A percentile compares a stretch with the other conserved stretches of the same genome.
phyloP scores from a whole-genome alignment of 805 yeast species.

The Saturnispora dispora region DNA sequence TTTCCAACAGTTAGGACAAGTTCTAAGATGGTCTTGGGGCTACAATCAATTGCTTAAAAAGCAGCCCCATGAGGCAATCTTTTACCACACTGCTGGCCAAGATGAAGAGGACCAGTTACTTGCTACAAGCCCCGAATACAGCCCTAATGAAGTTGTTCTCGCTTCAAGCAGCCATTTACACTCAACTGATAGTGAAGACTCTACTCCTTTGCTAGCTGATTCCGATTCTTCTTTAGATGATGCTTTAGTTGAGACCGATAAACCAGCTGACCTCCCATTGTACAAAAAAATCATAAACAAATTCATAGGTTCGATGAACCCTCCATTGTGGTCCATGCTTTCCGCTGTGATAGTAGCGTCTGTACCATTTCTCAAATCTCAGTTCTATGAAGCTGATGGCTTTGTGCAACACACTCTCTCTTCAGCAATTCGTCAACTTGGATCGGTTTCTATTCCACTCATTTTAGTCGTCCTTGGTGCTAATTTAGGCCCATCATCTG shows the following conservation, averaged over 20 bases:
- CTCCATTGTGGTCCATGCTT: conserved; percentile 76
- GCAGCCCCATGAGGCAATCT: conserved; percentile 32
- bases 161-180: background rate
- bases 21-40: conserved; percentile 84
- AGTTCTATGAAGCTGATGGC: conserved; percentile 49
- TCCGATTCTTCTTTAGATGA: background rate
- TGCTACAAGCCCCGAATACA: background rate
- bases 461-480: conserved; percentile 71
- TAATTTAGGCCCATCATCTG: conserved; percentile 61
- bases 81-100: conserved; percentile 7
- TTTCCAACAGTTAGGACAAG: conserved; percentile 77
- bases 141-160: background rate
- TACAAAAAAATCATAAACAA: conserved; percentile 1
- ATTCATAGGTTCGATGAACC: conserved; percentile 44
- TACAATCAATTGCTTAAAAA: conserved; percentile 58
- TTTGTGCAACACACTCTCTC: conserved; percentile 61
- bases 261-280: background rate
- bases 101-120: conserved; percentile 9
- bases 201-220: background rate
- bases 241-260: background rate
- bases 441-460: conserved; percentile 69
- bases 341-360: conserved; percentile 62
- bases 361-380: conserved; percentile 45
- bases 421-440: conserved; percentile 53
- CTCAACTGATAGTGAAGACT: background rate